Conservation (phyloP, 1,284 basidiomycete genomes). For the Mycosarcoma mackinlayi region DNA sequence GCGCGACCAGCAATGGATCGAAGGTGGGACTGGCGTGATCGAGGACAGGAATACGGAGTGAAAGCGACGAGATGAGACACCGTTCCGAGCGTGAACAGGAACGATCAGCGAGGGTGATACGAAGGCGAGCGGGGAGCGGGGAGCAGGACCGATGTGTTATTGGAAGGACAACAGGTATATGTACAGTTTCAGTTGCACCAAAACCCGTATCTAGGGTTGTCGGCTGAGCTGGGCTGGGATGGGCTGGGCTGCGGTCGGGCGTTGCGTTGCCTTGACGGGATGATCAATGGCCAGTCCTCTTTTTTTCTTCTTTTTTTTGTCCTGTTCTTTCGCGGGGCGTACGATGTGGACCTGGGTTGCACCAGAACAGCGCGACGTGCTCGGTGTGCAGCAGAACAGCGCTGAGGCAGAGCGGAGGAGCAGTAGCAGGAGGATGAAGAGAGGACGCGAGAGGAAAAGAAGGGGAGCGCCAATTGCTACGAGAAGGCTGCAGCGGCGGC, state of each 20-base stretch:
- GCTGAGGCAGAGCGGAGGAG: background rate
- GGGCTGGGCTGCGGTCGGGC: too few species aligned
- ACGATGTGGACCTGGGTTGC: too few species aligned
- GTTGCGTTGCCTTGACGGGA: too few species aligned
- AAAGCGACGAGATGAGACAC: background rate
- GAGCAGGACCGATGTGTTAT: background rate
- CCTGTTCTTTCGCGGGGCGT: background rate
- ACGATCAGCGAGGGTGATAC: background rate
- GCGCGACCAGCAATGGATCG: background rate
- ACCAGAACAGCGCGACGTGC: background rate
- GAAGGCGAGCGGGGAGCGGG: background rate
- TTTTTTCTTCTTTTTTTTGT: background rate
- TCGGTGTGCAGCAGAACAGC: background rate
- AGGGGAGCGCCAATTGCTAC: constrained; percentile 2
- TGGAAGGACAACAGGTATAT: constrained; percentile 7
- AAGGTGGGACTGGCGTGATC: constrained; percentile 6
- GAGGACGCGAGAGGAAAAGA: background rate
- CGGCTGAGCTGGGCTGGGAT: background rate
- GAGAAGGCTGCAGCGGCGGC: background rate
- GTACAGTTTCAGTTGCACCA: background rate
- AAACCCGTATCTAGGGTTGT: background rate
- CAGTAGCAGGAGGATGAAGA: background rate
- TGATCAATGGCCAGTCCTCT: too few species aligned
- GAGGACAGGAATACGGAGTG: background rate
- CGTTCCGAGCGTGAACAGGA: background rate